These are phyloP conservation scores for Cladophialophora bantiana DNA, from an alignment of 2,329 filamentous ascomycete genomes.

Conservation along the genomic window DNA sequence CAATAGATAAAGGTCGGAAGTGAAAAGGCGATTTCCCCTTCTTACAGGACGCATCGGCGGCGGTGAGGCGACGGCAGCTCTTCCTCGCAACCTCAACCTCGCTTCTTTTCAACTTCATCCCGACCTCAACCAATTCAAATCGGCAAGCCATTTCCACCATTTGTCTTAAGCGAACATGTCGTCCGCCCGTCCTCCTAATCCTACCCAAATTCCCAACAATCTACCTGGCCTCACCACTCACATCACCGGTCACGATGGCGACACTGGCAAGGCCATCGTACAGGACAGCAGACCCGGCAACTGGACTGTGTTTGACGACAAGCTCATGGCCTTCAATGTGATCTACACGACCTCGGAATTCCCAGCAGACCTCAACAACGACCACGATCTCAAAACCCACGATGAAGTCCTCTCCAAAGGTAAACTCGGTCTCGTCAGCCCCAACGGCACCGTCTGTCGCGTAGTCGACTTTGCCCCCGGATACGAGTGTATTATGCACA, in stretches of 20 bases:
- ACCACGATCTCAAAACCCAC: conserved; percentile 47
- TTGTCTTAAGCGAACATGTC: conserved; percentile 36
- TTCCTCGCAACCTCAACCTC: not conserved
- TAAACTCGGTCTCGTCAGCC: conserved; percentile 48
- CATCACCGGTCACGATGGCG: conserved; percentile 49
- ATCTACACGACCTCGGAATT: conserved; percentile 51
- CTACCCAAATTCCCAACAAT: conserved; percentile 29
- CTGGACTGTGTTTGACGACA: conserved; percentile 44
- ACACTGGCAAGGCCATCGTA: conserved; percentile 47
- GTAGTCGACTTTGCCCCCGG: conserved; percentile 55
- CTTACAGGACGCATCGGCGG: not conserved
- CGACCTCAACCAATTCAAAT: not conserved
- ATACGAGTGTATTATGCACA: conserved; percentile 57
- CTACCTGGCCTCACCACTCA: conserved; percentile 35
- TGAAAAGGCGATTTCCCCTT: not conserved
- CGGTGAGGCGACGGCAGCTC: not conserved
- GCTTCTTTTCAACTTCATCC: not conserved
- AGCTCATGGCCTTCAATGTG: conserved; percentile 49
- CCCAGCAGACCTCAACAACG: conserved; percentile 46
- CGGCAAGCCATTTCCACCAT: not conserved
- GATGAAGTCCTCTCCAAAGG: conserved; percentile 41
- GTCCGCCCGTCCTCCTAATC: conserved; percentile 30
- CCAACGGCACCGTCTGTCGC: conserved; percentile 37
- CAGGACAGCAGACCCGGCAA: conserved; percentile 43
- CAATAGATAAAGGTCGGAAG: not conserved